Conservation (phyloP, 1,139 yeast genomes). For the Pichiaceae sp. region DNA sequence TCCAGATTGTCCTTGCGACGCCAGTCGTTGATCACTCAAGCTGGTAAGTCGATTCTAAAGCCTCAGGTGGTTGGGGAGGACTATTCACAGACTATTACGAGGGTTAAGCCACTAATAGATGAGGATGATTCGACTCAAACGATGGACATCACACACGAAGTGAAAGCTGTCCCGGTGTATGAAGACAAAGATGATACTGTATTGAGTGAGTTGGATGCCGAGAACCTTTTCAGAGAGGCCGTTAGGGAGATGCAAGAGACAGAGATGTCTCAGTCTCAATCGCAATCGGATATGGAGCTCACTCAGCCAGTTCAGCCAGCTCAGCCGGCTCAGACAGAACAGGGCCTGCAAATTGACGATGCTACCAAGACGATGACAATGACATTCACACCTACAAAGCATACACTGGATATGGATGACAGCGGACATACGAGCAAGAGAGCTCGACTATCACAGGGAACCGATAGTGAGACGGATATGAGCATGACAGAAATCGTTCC, state of each 20-base stretch:
- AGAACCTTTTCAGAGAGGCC: slow-evolving; percentile 4
- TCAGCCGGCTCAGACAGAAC: background rate
- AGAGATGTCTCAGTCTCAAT: slow-evolving; percentile 3
- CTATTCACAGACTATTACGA: slow-evolving; percentile 12
- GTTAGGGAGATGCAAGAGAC: slow-evolving; percentile 9
- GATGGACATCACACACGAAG: slow-evolving; percentile 20
- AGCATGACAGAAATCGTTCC: slow-evolving; percentile 19
- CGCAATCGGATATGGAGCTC: slow-evolving; percentile 11
- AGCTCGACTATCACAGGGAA: background rate
- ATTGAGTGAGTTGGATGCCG: slow-evolving; percentile 4
- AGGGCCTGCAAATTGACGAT: background rate
- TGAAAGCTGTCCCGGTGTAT: slow-evolving; percentile 7
- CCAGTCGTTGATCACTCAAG: background rate
- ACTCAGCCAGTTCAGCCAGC: slow-evolving; percentile 11
- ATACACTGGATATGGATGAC: background rate
- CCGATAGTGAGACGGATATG: background rate
- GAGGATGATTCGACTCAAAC: slow-evolving; percentile 19
- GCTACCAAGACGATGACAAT: slow-evolving; percentile 2
- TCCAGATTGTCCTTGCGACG: slow-evolving; percentile 1
- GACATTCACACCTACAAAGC: background rate
- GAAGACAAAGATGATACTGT: slow-evolving; percentile 3
- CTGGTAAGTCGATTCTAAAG: background rate
- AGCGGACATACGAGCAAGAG: background rate
- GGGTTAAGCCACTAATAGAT: slow-evolving; percentile 7
- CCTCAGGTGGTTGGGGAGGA: slow-evolving; percentile 4